Evolutionary conservation across 371 early-diverging fungal species (phyloP).

Genomic region (Choanephora cucurbitarum): DNA sequence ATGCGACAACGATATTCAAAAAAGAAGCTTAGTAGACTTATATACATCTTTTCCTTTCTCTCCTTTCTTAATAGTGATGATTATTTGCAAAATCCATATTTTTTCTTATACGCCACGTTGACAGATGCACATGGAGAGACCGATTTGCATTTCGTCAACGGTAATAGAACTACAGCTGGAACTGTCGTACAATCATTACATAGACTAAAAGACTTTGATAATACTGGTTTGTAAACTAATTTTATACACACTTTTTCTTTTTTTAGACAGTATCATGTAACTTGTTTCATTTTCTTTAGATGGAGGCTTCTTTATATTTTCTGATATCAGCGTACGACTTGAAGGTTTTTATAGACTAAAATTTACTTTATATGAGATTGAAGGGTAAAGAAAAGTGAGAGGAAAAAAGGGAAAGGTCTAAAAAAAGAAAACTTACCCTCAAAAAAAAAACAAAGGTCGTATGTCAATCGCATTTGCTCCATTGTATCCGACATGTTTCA

Average conservation of each 20-base stretch:
- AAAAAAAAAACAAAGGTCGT: constrained; percentile 7
- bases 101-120: constrained; percentile 49
- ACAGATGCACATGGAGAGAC: constrained; percentile 28
- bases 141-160: constrained; percentile 39
- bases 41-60: too few relatives aligned
- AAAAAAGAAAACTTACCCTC: background rate
- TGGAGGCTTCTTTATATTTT: constrained; percentile 93
- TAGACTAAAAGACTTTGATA: constrained; percentile 47
- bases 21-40: too few relatives aligned
- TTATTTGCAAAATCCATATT: constrained; percentile 34
- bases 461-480: constrained; percentile 32
- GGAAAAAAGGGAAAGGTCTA: background rate
- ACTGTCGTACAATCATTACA: constrained; percentile 53
- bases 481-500: constrained; percentile 49
- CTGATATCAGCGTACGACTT: constrained; percentile 88
- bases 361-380: constrained; percentile 87
- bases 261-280: background rate
- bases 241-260: constrained; percentile 4
- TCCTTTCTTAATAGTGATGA: constrained; percentile 21
- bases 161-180: constrained; percentile 49
- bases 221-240: constrained; percentile 26
- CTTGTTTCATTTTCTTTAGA: constrained; percentile 42
- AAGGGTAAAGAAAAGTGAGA: constrained; percentile 49
- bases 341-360: constrained; percentile 89
- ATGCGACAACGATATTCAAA: too few relatives aligned